Conservation (phyloP, 345 rosid genomes). For the Populus pruinosa region DNA sequence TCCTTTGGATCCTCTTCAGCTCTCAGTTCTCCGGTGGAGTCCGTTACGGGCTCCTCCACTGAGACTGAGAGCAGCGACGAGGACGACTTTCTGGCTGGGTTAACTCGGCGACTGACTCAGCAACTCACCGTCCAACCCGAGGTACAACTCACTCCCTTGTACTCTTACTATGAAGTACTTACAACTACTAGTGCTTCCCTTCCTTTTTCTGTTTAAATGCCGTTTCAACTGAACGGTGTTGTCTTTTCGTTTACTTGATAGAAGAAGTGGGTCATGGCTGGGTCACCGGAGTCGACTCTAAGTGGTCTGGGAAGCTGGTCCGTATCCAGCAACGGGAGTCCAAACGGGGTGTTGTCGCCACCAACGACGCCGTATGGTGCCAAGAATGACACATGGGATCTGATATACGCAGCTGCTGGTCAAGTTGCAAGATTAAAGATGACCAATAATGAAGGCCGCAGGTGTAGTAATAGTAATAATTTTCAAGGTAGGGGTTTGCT, state of each 20-base stretch:
- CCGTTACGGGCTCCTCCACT: neutral
- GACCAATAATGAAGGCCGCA: conserved; percentile 2
- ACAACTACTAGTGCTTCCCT: neutral
- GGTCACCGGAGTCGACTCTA: conserved; percentile 30
- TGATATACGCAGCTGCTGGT: conserved; percentile 24
- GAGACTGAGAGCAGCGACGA: conserved; percentile 19
- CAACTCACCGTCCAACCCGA: conserved; percentile 19
- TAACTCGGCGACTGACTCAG: conserved; percentile 25
- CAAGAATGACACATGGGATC: conserved; percentile 22
- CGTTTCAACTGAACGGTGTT: neutral
- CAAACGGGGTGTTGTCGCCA: conserved; percentile 23
- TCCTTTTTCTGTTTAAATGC: neutral
- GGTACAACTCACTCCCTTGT: neutral
- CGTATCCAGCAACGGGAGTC: conserved; percentile 26
- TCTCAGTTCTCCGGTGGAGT: conserved; percentile 16
- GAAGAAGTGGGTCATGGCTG: conserved; percentile 16
- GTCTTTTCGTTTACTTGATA: neutral
- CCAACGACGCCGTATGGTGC: conserved; percentile 22
- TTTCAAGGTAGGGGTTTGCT: neutral
- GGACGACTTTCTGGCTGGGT: conserved; percentile 21
- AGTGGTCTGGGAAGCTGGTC: conserved; percentile 25
- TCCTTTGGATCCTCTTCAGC: conserved; percentile 4
- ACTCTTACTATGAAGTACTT: neutral
- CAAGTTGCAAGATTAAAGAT: conserved; percentile 22
- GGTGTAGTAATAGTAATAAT: neutral